A percentile compares a stretch with the other conserved stretches of the same genome.
Conservation (phyloP, 192 early-diverging fungal genomes). For the Irineochytrium annulatum region DNA sequence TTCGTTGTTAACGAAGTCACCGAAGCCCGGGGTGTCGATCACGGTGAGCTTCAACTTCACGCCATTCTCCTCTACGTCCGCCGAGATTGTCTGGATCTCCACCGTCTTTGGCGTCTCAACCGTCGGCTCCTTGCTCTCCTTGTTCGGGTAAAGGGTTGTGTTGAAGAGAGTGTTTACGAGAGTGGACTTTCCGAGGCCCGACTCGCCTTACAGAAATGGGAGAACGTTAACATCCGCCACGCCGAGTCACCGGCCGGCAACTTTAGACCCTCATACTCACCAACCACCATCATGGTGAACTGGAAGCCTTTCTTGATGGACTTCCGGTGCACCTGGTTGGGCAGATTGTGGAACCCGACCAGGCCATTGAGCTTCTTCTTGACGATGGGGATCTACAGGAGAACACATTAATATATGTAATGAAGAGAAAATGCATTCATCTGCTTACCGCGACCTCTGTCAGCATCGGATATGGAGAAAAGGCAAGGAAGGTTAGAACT, state of each 20-base stretch:
- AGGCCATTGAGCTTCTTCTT: conserved; percentile 52
- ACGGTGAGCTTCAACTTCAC: conserved; percentile 94
- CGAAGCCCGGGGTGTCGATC: conserved; percentile 92
- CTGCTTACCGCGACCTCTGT: too few species aligned
- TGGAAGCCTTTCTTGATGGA: conserved; percentile 96
- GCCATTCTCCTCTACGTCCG: conserved; percentile 75
- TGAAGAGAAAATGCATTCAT: too few species aligned
- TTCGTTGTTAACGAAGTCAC: conserved; percentile 64
- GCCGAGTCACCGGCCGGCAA: background rate
- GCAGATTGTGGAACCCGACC: conserved; percentile 56
- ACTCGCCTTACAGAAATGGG: conserved; percentile 36
- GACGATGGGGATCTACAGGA: conserved; percentile 48
- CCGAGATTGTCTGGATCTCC: conserved; percentile 53
- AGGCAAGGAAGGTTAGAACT: too few species aligned
- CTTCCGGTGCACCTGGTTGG: conserved; percentile 75
- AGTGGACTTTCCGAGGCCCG: conserved; percentile 62
- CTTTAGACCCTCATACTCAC: conserved; percentile 27
- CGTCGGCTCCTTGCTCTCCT: conserved; percentile 71
- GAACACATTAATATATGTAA: background rate
- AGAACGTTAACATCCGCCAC: background rate
- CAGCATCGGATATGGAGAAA: too few species aligned
- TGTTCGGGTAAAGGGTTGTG: conserved; percentile 77
- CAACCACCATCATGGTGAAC: conserved; percentile 64
- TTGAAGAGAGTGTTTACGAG: conserved; percentile 64
- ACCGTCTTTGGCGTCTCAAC: conserved; percentile 59